A percentile compares a stretch with the other conserved stretches of the same genome.
Conservation (phyloP, 1,284 basidiomycete genomes). For the Leccinum fallax region DNA sequence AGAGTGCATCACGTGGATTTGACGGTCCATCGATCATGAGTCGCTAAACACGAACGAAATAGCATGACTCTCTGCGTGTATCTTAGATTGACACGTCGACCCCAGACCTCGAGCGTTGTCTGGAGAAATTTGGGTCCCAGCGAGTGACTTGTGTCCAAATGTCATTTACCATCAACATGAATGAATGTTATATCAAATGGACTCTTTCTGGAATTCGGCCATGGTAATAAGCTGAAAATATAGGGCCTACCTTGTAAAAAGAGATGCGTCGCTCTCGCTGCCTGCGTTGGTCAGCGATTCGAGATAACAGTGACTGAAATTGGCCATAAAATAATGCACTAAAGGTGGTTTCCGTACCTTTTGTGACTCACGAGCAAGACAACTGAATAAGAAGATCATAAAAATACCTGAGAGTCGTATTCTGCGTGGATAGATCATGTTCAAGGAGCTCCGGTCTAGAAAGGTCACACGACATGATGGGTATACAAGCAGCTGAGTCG, state of each 20-base stretch:
- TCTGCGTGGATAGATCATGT: neutral
- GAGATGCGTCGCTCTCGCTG: neutral
- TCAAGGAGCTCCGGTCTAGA: neutral
- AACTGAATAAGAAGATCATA: neutral
- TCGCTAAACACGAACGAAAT: neutral
- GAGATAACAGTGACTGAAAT: neutral
- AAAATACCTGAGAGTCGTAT: neutral
- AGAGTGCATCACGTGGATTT: neutral
- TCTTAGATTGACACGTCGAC: neutral
- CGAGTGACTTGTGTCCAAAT: neutral
- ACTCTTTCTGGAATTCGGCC: neutral
- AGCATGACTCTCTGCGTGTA: neutral
- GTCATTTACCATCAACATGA: neutral
- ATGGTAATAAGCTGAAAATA: neutral
- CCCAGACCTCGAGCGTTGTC: neutral
- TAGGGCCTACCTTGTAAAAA: neutral
- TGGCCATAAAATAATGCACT: neutral
- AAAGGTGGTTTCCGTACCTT: neutral
- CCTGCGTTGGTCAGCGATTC: neutral
- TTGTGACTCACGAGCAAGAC: neutral
- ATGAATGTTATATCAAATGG: neutral
- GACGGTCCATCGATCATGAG: neutral
- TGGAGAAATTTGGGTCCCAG: neutral
- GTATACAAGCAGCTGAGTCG: no score
- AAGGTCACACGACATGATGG: neutral